Evolutionary conservation across 2,329 filamentous ascomycete genomes (phyloP).

Genomic region (Fusarium concolor): DNA sequence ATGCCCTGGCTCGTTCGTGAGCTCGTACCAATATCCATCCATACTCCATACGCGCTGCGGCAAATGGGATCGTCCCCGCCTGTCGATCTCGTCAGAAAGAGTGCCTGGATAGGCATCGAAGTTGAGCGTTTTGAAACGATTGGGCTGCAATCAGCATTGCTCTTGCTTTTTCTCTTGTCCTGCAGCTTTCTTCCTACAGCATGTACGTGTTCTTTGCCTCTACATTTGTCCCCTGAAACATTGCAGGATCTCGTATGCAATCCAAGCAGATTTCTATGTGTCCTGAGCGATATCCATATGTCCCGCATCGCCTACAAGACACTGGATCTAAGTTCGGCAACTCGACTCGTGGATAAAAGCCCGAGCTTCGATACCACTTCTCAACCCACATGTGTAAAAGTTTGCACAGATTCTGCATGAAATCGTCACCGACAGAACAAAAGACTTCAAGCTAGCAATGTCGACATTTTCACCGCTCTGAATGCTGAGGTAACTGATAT

Average conservation of each 20-base stretch:
- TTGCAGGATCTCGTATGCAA: constrained; percentile 5
- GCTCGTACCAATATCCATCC: too few species aligned
- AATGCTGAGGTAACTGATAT: constrained; percentile 18
- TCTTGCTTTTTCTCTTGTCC: neutral
- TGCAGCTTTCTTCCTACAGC: neutral
- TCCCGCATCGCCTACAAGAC: constrained; percentile 18
- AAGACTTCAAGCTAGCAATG: constrained; percentile 1
- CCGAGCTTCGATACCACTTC: neutral
- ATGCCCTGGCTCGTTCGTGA: neutral
- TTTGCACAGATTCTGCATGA: constrained; percentile 4
- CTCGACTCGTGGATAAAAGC: neutral
- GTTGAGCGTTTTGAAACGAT: constrained; percentile 19
- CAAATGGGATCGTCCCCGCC: constrained; percentile 28
- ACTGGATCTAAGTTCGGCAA: constrained; percentile 22
- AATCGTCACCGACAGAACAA: constrained; percentile 49
- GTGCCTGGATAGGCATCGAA: constrained; percentile 7
- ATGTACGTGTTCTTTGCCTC: constrained; percentile 3
- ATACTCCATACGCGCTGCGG: constrained; percentile 11
- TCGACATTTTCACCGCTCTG: constrained; percentile 45
- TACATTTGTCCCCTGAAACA: neutral
- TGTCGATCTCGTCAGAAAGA: constrained; percentile 34
- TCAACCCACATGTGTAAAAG: constrained; percentile 15
- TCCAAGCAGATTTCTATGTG: neutral
- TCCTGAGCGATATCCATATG: neutral
- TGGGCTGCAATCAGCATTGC: neutral